Evolutionary conservation across 2,329 filamentous ascomycete species (phyloP).

Genomic region (Seiridium unicorne): DNA sequence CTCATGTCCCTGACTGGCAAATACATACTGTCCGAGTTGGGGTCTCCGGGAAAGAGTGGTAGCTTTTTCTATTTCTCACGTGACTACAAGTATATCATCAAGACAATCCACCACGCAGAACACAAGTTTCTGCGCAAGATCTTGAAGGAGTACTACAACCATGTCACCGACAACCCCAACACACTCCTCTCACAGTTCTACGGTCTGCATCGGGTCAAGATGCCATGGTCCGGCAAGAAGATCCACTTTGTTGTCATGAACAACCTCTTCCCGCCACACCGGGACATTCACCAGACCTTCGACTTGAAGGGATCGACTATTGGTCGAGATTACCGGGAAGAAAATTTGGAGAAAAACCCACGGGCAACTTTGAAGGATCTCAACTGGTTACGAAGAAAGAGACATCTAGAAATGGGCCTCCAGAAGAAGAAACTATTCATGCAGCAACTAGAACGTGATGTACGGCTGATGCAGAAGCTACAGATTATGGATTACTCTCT

Average conservation of each 20-base stretch:
- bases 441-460: conserved; percentile 84
- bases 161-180: conserved; percentile 91
- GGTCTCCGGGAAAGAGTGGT: conserved; percentile 95
- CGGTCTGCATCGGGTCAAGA: conserved; percentile 94
- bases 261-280: conserved; percentile 95
- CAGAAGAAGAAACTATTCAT: conserved; percentile 86
- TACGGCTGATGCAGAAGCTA: conserved; percentile 78
- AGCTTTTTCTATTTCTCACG: conserved; percentile 99
- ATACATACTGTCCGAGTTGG: conserved; percentile 95
- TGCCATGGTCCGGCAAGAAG: conserved; percentile 87
- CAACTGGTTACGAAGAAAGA: conserved; percentile 87
- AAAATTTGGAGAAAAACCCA: conserved; percentile 83
- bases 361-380: conserved; percentile 93
- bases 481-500: conserved; percentile 99
- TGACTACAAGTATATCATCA: conserved; percentile 99
- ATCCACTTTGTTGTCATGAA: conserved; percentile 99
- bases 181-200: conserved; percentile 98
- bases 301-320: conserved; percentile 96
- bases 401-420: conserved; percentile 84
- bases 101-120: conserved; percentile 96
- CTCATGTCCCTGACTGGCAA: conserved; percentile 97
- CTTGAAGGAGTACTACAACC: conserved; percentile 87
- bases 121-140: conserved; percentile 85
- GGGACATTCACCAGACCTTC: conserved; percentile 96
- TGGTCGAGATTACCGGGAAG: conserved; percentile 86